Percentiles rank a stretch among this genome's conserved stretches.
Evolutionary conservation across 768 basidiomycete species (phyloP).

Genomic region (Tephrocybe sp.): DNA sequence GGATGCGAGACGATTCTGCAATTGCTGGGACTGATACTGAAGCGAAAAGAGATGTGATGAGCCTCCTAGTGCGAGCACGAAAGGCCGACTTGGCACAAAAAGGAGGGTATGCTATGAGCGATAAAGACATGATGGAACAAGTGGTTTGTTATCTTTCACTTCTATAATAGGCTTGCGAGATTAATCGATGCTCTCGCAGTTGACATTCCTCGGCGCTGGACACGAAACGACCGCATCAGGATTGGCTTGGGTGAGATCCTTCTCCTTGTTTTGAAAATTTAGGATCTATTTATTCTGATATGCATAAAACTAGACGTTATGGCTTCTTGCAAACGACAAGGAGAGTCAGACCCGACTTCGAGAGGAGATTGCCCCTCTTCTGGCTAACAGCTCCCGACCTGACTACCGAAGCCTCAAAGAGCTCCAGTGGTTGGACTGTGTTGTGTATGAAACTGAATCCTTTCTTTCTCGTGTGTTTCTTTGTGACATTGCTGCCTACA

Average conservation of each 20-base stretch:
- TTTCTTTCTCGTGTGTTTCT: background rate
- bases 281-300: too few relatives aligned
- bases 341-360: slow-evolving; percentile 49
- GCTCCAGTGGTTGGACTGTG: slow-evolving; percentile 36
- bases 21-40: slow-evolving; percentile 31
- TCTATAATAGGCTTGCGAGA: background rate
- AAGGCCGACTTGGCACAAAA: slow-evolving; percentile 33
- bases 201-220: slow-evolving; percentile 48
- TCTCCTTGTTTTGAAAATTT: background rate
- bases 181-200: slow-evolving; percentile 17
- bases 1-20: slow-evolving; percentile 36
- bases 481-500: slow-evolving; percentile 8
- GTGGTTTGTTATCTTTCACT: slow-evolving; percentile 30
- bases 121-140: slow-evolving; percentile 50
- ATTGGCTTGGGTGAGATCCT: slow-evolving; percentile 41
- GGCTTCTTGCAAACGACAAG: slow-evolving; percentile 51
- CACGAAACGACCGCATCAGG: slow-evolving; percentile 47
- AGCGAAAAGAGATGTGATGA: slow-evolving; percentile 51
- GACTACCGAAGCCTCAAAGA: slow-evolving; percentile 39
- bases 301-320: slow-evolving; percentile 37
- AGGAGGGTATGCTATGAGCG: slow-evolving; percentile 39
- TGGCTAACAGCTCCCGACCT: slow-evolving; percentile 30
- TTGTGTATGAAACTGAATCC: slow-evolving; percentile 31
- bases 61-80: slow-evolving; percentile 42
- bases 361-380: slow-evolving; percentile 45